Evolutionary conservation across 768 basidiomycete genomes (phyloP).

Genomic region (Peribolospora kevripleyi): DNA sequence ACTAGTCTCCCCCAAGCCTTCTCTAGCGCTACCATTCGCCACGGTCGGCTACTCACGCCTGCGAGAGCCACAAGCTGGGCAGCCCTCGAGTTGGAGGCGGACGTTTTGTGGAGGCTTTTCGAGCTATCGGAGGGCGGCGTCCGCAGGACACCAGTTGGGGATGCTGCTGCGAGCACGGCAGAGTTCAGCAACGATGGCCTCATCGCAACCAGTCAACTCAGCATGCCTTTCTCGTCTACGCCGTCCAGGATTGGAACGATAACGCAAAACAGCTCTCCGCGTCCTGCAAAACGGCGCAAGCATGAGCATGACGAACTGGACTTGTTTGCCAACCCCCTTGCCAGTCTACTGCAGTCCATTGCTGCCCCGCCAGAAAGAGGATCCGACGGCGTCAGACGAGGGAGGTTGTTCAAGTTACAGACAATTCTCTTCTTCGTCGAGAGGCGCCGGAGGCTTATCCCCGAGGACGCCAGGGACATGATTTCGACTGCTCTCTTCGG

Average conservation of each 20-base stretch:
- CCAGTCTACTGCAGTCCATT: slow-evolving; percentile 1
- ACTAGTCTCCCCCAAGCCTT: background rate
- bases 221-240: too few species aligned
- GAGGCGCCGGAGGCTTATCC: slow-evolving; percentile 44
- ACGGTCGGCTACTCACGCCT: background rate
- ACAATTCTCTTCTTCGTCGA: slow-evolving; percentile 55
- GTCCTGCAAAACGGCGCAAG: too few species aligned
- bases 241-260: too few species aligned
- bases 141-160: too few species aligned
- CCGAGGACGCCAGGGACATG: slow-evolving; percentile 32
- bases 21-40: background rate
- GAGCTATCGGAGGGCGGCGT: too few species aligned
- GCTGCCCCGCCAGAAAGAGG: slow-evolving; percentile 13
- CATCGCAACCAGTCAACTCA: too few species aligned
- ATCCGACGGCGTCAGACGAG: slow-evolving; percentile 34
- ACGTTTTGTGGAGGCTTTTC: background rate
- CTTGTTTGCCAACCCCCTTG: background rate
- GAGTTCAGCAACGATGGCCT: too few species aligned
- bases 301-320: background rate
- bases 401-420: too few species aligned
- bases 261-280: too few species aligned
- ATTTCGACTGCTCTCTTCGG: slow-evolving; percentile 34
- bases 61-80: background rate
- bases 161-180: too few species aligned
- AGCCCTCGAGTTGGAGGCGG: background rate